phyloP scores from a whole-genome alignment of 1,139 yeast genomes.

The Geotrichum europaeum region DNA sequence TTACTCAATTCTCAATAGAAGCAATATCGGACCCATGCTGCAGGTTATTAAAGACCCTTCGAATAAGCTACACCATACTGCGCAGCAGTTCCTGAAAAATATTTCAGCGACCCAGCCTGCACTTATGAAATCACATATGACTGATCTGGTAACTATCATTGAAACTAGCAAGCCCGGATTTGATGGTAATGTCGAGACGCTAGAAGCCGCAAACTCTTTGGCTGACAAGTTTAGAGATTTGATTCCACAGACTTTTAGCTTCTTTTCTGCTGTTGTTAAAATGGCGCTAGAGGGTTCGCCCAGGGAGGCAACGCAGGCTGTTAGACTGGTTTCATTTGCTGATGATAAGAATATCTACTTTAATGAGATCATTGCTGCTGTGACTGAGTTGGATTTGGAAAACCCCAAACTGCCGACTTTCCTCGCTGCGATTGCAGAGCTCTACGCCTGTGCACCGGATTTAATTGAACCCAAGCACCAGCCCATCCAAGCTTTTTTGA shows the following conservation, averaged over 20 bases:
- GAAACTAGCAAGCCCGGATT: constrained; percentile 32
- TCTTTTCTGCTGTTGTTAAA: constrained; percentile 33
- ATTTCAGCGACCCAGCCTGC: constrained; percentile 60
- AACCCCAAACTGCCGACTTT: constrained; percentile 45
- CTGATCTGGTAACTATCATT: constrained; percentile 44
- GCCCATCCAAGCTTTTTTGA: constrained; percentile 54
- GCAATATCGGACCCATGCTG: constrained; percentile 54
- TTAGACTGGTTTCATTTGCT: constrained; percentile 49
- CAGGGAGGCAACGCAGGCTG: constrained; percentile 58
- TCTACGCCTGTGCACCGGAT: constrained; percentile 49
- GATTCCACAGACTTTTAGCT: constrained; percentile 32
- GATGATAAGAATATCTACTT: constrained; percentile 39
- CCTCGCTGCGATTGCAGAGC: constrained; percentile 55
- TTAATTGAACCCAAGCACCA: constrained; percentile 49
- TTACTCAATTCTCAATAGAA: constrained; percentile 56
- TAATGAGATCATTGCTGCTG: constrained; percentile 31
- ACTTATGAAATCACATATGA: constrained; percentile 56
- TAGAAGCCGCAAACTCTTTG: constrained; percentile 60
- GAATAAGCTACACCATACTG: constrained; percentile 35
- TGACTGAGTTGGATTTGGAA: constrained; percentile 38
- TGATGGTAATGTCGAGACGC: constrained; percentile 36
- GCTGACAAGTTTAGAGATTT: constrained; percentile 45
- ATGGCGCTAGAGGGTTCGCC: constrained; percentile 53
- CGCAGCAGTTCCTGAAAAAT: constrained; percentile 52
- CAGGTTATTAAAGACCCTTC: constrained; percentile 40